These are phyloP conservation scores for Jamesozyma hellenica DNA, from an alignment of 805 yeast species.

Conservation along the genomic window DNA sequence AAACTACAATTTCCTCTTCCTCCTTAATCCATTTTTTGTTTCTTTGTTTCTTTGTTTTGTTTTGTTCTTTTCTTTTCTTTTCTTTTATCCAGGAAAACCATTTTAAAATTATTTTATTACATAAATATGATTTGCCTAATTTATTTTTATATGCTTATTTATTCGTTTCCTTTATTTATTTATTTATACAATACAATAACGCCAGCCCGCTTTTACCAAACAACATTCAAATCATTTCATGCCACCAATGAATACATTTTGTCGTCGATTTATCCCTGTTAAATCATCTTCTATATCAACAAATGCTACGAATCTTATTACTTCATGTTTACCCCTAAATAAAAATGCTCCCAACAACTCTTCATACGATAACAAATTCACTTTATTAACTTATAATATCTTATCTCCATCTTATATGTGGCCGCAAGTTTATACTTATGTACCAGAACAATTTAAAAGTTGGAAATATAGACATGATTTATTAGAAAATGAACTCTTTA, in stretches of 20 bases:
- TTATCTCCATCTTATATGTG: constrained; percentile 50
- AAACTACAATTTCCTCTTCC: too few relatives aligned
- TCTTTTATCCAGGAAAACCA: too few relatives aligned
- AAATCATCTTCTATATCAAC: neutral
- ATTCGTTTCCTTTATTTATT: too few relatives aligned
- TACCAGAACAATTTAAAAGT: constrained; percentile 36
- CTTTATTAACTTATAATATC: constrained; percentile 37
- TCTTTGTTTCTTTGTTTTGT: neutral
- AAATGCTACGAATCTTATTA: neutral
- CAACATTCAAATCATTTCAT: too few relatives aligned
- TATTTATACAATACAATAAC: too few relatives aligned
- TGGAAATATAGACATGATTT: constrained; percentile 42
- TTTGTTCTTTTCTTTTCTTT: too few relatives aligned
- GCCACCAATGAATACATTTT: neutral
- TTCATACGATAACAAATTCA: constrained; percentile 13
- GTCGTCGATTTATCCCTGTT: constrained; percentile 5
- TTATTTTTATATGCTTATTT: too few relatives aligned
- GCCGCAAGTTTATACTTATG: constrained; percentile 45
- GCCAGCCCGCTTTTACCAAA: too few relatives aligned
- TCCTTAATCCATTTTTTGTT: neutral
- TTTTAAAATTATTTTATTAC: too few relatives aligned
- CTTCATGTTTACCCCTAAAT: neutral
- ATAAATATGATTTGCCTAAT: too few relatives aligned
- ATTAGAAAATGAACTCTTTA: constrained; percentile 30
- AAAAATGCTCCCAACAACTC: neutral